Evolutionary conservation across 306 rosid species (phyloP), one percentile per base, ranked within the genome.

Genomic region (Trichosanthes truncata): DNA sequence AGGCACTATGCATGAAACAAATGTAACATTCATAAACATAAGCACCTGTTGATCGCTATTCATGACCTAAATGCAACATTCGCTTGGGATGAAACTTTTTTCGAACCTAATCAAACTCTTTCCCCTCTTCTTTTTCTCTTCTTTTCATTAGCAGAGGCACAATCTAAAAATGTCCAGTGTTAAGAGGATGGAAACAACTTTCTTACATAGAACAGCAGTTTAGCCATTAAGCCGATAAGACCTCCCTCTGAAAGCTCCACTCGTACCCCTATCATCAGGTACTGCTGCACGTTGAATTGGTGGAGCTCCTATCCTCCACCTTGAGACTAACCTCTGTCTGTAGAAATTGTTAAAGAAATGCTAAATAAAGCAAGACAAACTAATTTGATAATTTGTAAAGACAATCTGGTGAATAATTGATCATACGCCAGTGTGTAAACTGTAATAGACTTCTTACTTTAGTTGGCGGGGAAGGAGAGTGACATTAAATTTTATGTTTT

Each of bases 171-270:
- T 0, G 1, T 48, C n/a, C n/a, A 21, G 77, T 25, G 77, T 26
- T 15, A 71, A 71, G 15, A 43, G 53, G 77, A 21, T 45, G 59
- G 3, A 2, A 31, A 74, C 2, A 5, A 9, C 6, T 21, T 31
- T 73, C 74, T 12, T 10, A 9, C 36, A 33, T 9, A 23, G 20
- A 52, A 17, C 23, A 60, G 43, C 9, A 18, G 63, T 20, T 81
- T 86, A 93, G 35, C 81, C 96, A 55, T 77, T 78, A 13, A 91
- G 92, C 41, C 99, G 87, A 76, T 91, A 84, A 31, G 97, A 85
- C 83, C 98, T 91, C 79, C 98, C 99, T 78, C 98, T 87, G 89
- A 96, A 96, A 81, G 93, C 82, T 40, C 9, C 84, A 51, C 96
- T 93, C 0, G 97, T 63, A 57, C 80, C n/a, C 0, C 86, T 87